Evolutionary conservation across 345 rosid species (phyloP).

Genomic region (Moricandia moricandioides): DNA sequence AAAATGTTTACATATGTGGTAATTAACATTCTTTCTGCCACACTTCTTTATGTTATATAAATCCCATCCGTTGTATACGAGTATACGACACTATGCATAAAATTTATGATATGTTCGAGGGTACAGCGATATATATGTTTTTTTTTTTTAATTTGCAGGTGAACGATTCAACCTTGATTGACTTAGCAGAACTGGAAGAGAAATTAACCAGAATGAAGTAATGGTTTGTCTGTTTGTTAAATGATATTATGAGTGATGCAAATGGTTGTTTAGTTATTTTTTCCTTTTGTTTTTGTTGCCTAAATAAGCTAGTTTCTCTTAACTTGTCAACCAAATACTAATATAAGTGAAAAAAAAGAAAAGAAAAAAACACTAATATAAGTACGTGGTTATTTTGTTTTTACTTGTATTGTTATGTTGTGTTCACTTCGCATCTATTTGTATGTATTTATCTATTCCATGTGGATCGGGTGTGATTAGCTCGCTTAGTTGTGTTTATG

Average conservation of each 20-base stretch:
- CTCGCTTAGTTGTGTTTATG: too few relatives aligned
- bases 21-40: not conserved
- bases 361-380: too few relatives aligned
- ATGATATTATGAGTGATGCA: not conserved
- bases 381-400: too few relatives aligned
- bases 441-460: too few relatives aligned
- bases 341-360: too few relatives aligned
- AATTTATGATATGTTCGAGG: not conserved
- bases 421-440: too few relatives aligned
- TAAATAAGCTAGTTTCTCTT: not conserved
- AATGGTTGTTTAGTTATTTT: not conserved
- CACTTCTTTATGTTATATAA: not conserved
- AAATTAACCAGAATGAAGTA: not conserved
- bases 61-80: not conserved
- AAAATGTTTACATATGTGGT: slow-evolving; percentile 7
- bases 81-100: not conserved
- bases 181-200: not conserved
- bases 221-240: not conserved
- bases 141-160: not conserved
- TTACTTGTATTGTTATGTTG: too few relatives aligned
- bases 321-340: not conserved
- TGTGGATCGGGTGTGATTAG: too few relatives aligned
- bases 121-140: not conserved
- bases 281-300: not conserved
- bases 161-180: not conserved